Conservation (phyloP, 352 stramenopile genomes). For the Elongisporangium undulatum region DNA sequence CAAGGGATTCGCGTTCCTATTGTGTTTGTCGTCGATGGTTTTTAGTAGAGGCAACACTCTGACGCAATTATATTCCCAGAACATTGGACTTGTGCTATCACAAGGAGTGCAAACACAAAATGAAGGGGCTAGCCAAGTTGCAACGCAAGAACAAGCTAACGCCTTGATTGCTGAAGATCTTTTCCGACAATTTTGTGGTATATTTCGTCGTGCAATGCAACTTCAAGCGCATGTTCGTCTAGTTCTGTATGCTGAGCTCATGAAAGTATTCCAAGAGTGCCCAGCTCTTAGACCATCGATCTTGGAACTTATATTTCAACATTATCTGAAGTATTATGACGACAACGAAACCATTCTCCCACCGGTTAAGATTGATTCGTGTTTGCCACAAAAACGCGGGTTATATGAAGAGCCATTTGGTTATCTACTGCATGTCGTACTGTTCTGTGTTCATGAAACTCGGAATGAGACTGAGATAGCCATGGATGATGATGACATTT, state of each 20-base stretch:
- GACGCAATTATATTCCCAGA: constrained; percentile 51
- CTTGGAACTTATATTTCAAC: constrained; percentile 39
- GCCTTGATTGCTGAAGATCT: constrained; percentile 37
- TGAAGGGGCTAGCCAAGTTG: constrained; percentile 11
- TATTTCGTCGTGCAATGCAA: constrained; percentile 43
- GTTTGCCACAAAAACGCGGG: constrained; percentile 18
- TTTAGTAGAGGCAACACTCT: constrained; percentile 33
- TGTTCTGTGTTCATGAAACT: constrained; percentile 24
- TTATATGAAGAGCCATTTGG: constrained; percentile 40
- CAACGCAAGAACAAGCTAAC: constrained; percentile 35
- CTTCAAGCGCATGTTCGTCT: constrained; percentile 41
- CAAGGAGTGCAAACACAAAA: constrained; percentile 18
- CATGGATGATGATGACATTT: constrained; percentile 23
- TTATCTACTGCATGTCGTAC: constrained; percentile 31
- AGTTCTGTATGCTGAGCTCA: constrained; percentile 40
- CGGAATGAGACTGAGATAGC: constrained; percentile 8
- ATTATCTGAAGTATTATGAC: constrained; percentile 43
- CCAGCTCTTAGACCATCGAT: constrained; percentile 32
- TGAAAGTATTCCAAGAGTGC: constrained; percentile 38
- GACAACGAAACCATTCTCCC: constrained; percentile 37
- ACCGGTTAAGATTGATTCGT: constrained; percentile 42
- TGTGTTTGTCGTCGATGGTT: constrained; percentile 33
- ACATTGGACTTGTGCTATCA: constrained; percentile 25
- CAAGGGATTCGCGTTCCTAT: constrained; percentile 31
- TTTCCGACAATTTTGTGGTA: constrained; percentile 52